Conservation (phyloP, 2,329 filamentous ascomycete genomes). For the Cryoendolithus antarcticus region DNA sequence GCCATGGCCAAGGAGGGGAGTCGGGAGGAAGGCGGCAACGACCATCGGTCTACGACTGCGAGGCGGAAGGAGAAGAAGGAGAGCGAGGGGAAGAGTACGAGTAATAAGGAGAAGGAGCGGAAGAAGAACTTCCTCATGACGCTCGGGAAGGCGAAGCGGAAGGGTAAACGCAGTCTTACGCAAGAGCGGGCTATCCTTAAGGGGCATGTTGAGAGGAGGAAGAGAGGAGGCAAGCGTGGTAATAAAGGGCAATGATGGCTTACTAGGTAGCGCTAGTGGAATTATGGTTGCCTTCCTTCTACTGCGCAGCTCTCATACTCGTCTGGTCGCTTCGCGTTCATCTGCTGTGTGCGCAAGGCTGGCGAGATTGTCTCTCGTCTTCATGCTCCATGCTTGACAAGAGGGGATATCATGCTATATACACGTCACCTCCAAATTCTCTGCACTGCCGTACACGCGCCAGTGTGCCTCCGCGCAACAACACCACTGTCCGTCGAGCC, state of each 20-base stretch:
- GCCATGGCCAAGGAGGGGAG: conserved; percentile 58
- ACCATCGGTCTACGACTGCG: conserved; percentile 78
- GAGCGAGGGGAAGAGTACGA: conserved; percentile 83
- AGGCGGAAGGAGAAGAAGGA: conserved; percentile 79
- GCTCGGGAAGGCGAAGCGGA: conserved; percentile 84
- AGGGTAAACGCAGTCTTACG: conserved; percentile 86
- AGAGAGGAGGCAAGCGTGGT: conserved; percentile 69
- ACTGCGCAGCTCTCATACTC: too few species aligned
- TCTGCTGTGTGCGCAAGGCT: too few species aligned
- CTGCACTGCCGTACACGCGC: too few species aligned
- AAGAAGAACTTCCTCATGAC: conserved; percentile 99
- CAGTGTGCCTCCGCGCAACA: too few species aligned
- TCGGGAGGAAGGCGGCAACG: conserved; percentile 55
- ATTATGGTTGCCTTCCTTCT: too few species aligned
- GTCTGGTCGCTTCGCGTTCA: too few species aligned
- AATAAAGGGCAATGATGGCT: conserved; percentile 36
- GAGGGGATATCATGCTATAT: too few species aligned
- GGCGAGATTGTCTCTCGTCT: too few species aligned
- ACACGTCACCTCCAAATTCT: too few species aligned
- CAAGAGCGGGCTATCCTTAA: conserved; percentile 71
- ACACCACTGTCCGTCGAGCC: too few species aligned
- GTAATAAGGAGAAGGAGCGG: conserved; percentile 90
- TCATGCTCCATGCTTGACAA: too few species aligned
- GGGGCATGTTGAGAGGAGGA: conserved; percentile 70
- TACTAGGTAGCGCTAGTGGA: too few species aligned